Conservation (phyloP, 2,329 filamentous ascomycete genomes). For the Botrytis hyacinthi region DNA sequence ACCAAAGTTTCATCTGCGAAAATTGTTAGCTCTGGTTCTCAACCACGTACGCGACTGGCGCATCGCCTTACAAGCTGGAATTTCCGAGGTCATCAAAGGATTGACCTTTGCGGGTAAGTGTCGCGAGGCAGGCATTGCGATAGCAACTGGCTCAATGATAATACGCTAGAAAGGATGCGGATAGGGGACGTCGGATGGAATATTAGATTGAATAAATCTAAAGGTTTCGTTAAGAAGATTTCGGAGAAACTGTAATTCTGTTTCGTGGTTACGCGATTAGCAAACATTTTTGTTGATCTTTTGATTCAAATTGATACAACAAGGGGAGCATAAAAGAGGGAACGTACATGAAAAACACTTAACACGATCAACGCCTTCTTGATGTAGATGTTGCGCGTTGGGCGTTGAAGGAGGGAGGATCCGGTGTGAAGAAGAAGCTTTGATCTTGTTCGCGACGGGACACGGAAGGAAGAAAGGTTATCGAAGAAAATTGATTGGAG, state of each 20-base stretch:
- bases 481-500: constrained; percentile 1
- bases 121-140: constrained; percentile 32
- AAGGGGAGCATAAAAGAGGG: not conserved
- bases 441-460: constrained; percentile 12
- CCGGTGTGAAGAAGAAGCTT: constrained; percentile 1
- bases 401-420: constrained; percentile 1
- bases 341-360: constrained; percentile 9
- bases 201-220: not conserved
- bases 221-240: not conserved
- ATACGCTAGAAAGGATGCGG: not conserved
- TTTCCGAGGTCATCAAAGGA: constrained; percentile 62
- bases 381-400: constrained; percentile 4
- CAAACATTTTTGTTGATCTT: constrained; percentile 4
- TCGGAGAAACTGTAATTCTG: constrained; percentile 13
- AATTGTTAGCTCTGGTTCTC: constrained; percentile 26
- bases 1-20: constrained; percentile 46
- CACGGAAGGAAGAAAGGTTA: constrained; percentile 16
- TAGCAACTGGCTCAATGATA: constrained; percentile 1
- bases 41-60: constrained; percentile 21
- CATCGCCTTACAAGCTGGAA: constrained; percentile 59
- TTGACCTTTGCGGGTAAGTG: constrained; percentile 61
- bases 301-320: not conserved
- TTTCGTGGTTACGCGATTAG: constrained; percentile 14
- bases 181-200: constrained; percentile 8
- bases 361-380: not conserved